Percentiles rank a stretch among this genome's conserved stretches.
phyloP scores from a whole-genome alignment of 2,329 filamentous ascomycete species.

The Clonostachys byssicola region DNA sequence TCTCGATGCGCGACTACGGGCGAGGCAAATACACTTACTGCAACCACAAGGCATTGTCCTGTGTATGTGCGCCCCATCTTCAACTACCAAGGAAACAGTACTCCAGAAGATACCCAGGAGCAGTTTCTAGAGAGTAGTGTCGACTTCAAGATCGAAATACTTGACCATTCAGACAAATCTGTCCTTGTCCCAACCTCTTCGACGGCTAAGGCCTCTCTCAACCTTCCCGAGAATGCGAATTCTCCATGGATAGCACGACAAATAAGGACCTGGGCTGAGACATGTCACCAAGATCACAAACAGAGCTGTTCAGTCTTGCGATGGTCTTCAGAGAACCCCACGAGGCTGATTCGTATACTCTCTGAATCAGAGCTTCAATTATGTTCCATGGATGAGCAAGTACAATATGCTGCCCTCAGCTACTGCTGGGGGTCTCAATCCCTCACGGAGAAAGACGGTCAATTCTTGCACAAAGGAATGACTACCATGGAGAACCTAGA shows the following conservation, averaged over 20 bases:
- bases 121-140: background rate
- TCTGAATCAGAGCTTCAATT: background rate
- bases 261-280: background rate
- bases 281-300: background rate
- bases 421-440: background rate
- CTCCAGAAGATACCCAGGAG: too few species aligned
- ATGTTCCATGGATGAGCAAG: background rate
- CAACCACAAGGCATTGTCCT: background rate
- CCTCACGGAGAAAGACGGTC: background rate
- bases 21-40: background rate
- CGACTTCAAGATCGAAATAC: background rate
- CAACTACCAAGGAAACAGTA: background rate
- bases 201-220: background rate
- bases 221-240: background rate
- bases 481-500: background rate
- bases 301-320: background rate
- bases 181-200: background rate
- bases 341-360: background rate
- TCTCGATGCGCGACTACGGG: background rate
- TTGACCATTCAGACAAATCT: background rate
- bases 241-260: background rate
- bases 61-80: background rate
- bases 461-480: background rate
- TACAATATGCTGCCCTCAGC: background rate
- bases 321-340: background rate